Percentiles rank a stretch among this genome's conserved stretches.
Conservation (phyloP, 2,329 filamentous ascomycete genomes). For the Fusarium nurragi region DNA sequence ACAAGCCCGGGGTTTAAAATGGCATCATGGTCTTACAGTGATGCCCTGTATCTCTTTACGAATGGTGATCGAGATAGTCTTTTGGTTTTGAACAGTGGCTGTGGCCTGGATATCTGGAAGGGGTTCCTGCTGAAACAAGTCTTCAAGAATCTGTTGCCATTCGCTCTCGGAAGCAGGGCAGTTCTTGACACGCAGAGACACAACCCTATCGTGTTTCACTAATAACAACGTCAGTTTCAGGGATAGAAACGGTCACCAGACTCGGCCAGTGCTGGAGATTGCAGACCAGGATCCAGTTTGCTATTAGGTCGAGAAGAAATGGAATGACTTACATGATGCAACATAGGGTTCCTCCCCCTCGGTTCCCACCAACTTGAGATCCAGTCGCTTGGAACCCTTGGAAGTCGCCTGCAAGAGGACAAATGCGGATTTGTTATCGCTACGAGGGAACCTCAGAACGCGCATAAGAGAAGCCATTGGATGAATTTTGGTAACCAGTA, state of each 20-base stretch:
- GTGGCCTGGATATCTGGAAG: slow-evolving; percentile 66
- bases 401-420: slow-evolving; percentile 69
- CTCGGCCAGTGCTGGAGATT: slow-evolving; percentile 33
- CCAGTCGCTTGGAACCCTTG: slow-evolving; percentile 62
- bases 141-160: slow-evolving; percentile 70
- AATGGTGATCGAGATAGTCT: slow-evolving; percentile 67
- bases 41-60: slow-evolving; percentile 74
- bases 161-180: slow-evolving; percentile 68
- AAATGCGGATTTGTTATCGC: slow-evolving; percentile 61
- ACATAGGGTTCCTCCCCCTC: slow-evolving; percentile 71
- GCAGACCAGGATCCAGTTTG: slow-evolving; percentile 31
- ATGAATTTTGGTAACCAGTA: neutral
- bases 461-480: slow-evolving; percentile 39
- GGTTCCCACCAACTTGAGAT: slow-evolving; percentile 74
- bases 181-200: slow-evolving; percentile 62
- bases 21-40: slow-evolving; percentile 60
- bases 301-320: slow-evolving; percentile 22
- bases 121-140: slow-evolving; percentile 63
- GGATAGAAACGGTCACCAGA: slow-evolving; percentile 24
- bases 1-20: slow-evolving; percentile 18
- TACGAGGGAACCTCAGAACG: slow-evolving; percentile 68
- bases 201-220: slow-evolving; percentile 67
- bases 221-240: slow-evolving; percentile 36
- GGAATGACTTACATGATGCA: slow-evolving; percentile 61
- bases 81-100: slow-evolving; percentile 64